These are phyloP conservation scores for Uronychia setigera DNA, from an alignment of 73 alveolate genomes.

Conservation along the genomic window DNA sequence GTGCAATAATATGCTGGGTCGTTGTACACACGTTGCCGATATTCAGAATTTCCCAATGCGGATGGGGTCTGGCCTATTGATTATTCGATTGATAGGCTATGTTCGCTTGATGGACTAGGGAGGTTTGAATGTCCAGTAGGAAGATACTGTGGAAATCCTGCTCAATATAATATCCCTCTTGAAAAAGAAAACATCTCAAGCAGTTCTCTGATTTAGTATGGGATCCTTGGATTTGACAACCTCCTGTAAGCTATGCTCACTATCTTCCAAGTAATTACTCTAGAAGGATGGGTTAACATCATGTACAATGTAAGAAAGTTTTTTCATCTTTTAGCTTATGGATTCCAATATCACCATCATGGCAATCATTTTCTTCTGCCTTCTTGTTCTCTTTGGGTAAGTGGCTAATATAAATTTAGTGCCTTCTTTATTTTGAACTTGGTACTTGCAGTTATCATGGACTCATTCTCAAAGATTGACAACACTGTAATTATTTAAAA, in stretches of 20 bases:
- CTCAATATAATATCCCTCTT: slow-evolving; percentile 27
- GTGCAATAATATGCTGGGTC: slow-evolving; percentile 69
- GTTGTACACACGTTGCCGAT: slow-evolving; percentile 66
- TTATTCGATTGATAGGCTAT: slow-evolving; percentile 32
- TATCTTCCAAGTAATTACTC: slow-evolving; percentile 58
- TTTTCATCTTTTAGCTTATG: slow-evolving; percentile 18
- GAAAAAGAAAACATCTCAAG: slow-evolving; percentile 36
- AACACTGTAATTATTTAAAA: background rate
- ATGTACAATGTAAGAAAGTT: slow-evolving; percentile 37
- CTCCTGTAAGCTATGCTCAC: slow-evolving; percentile 65
- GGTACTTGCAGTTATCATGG: slow-evolving; percentile 68
- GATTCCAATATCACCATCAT: slow-evolving; percentile 37
- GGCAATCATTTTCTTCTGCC: slow-evolving; percentile 33
- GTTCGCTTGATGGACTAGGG: slow-evolving; percentile 44
- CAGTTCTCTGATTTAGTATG: slow-evolving; percentile 20
- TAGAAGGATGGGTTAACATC: slow-evolving; percentile 63
- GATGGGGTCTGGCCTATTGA: slow-evolving; percentile 65
- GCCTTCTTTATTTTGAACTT: slow-evolving; percentile 64
- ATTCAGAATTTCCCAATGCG: slow-evolving; percentile 7
- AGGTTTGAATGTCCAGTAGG: slow-evolving; percentile 47
- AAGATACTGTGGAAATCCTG: slow-evolving; percentile 59
- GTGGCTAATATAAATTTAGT: background rate
- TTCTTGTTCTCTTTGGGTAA: background rate
- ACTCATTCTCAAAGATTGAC: background rate
- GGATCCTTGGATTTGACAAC: slow-evolving; percentile 57